Percentiles rank a stretch among this genome's conserved stretches.
phyloP scores from a whole-genome alignment of 208 protist genomes.

The Acanthamoeba culbertsoni region DNA sequence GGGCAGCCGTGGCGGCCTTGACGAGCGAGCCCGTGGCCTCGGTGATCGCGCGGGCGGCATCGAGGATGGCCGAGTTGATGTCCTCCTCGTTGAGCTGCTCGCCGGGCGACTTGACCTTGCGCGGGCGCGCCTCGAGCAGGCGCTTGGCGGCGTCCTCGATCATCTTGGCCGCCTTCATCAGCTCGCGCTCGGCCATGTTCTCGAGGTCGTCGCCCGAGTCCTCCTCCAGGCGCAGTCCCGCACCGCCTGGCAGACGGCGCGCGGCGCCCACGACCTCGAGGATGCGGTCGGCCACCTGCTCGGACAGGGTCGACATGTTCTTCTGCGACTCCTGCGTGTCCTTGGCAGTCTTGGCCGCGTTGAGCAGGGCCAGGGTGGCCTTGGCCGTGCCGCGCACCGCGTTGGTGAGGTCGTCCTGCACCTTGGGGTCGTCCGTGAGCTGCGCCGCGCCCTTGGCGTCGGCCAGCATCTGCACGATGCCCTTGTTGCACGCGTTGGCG shows the following conservation, averaged over 20 bases:
- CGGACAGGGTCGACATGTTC: constrained; percentile 56
- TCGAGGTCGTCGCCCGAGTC: constrained; percentile 33
- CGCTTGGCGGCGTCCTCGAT: constrained; percentile 58
- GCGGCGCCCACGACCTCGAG: constrained; percentile 50
- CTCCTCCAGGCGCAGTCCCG: constrained; percentile 16
- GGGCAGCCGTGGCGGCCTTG: not conserved
- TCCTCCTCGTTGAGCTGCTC: constrained; percentile 55
- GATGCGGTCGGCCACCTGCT: constrained; percentile 53
- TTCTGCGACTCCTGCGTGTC: constrained; percentile 50
- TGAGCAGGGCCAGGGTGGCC: constrained; percentile 34
- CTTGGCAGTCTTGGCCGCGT: constrained; percentile 53
- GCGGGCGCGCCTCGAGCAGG: constrained; percentile 38
- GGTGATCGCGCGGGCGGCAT: constrained; percentile 51
- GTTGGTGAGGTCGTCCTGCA: constrained; percentile 21
- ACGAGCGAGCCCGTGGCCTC: constrained; percentile 20
- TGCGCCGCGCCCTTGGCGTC: constrained; percentile 1
- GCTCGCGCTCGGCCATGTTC: constrained; percentile 24
- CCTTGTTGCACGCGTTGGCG: not conserved
- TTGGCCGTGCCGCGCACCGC: not conserved
- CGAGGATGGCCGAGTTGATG: constrained; percentile 54
- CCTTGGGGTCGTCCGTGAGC: constrained; percentile 50
- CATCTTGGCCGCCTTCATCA: constrained; percentile 60
- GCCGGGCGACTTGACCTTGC: constrained; percentile 6
- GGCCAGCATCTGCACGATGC: constrained; percentile 33
- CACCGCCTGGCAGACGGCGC: constrained; percentile 25